These are phyloP conservation scores for Chrysoporthe cubensis DNA, from an alignment of 2,329 filamentous ascomycete species.

Conservation along the genomic window DNA sequence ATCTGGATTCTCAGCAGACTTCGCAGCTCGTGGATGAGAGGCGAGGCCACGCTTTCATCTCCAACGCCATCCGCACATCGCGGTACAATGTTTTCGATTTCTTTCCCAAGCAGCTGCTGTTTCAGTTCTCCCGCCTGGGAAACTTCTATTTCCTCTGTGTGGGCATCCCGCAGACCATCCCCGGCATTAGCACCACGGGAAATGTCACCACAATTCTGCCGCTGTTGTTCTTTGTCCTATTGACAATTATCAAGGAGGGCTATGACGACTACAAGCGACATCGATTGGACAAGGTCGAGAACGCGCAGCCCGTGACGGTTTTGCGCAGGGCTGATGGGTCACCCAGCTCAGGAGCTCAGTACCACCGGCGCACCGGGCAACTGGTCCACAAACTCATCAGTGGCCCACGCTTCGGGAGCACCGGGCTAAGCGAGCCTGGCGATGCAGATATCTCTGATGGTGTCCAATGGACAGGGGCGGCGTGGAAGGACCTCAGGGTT, in stretches of 20 bases:
- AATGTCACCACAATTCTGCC: slow-evolving; percentile 75
- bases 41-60: slow-evolving; percentile 53
- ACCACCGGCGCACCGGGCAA: neutral
- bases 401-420: neutral
- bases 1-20: slow-evolving; percentile 12
- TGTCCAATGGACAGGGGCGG: slow-evolving; percentile 54
- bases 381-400: neutral
- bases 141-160: slow-evolving; percentile 89
- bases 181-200: slow-evolving; percentile 76
- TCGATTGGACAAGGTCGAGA: slow-evolving; percentile 80
- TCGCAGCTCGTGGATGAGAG: slow-evolving; percentile 52
- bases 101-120: slow-evolving; percentile 80
- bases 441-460: slow-evolving; percentile 31
- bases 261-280: slow-evolving; percentile 84
- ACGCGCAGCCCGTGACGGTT: slow-evolving; percentile 57
- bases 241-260: slow-evolving; percentile 85
- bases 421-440: neutral
- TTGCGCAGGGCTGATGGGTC: slow-evolving; percentile 59
- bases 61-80: slow-evolving; percentile 75
- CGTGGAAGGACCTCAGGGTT: slow-evolving; percentile 53
- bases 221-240: slow-evolving; percentile 72
- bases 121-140: slow-evolving; percentile 83
- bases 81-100: slow-evolving; percentile 86
- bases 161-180: slow-evolving; percentile 81
- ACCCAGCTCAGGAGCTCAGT: slow-evolving; percentile 49